Percentiles rank a stretch among this genome's conserved stretches.
phyloP scores from a whole-genome alignment of 805 yeast species.

The Starmerella riodocensis region DNA sequence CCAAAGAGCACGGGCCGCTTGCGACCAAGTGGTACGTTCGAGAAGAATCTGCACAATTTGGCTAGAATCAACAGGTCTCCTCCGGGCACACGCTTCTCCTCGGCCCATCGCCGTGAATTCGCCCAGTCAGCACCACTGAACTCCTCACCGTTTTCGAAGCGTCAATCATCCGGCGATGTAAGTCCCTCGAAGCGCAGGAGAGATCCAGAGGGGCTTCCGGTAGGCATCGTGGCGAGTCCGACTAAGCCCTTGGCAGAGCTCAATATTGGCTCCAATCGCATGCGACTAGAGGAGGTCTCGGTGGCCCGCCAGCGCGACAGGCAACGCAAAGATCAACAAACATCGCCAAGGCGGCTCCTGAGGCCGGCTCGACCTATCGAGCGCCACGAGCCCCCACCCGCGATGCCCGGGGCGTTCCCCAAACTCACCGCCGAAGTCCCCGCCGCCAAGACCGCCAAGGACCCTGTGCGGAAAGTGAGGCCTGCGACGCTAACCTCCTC shows the following conservation, averaged over 20 bases:
- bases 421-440: too few species aligned
- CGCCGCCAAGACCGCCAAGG: too few species aligned
- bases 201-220: conserved; percentile 4
- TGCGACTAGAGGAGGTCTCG: conserved; percentile 7
- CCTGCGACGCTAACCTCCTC: too few species aligned
- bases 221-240: conserved; percentile 4
- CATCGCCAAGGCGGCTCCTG: conserved; percentile 4
- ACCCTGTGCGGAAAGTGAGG: too few species aligned
- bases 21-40: neutral
- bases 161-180: conserved; percentile 5
- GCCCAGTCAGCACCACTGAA: conserved; percentile 22
- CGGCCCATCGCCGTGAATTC: conserved; percentile 22
- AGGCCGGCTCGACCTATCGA: too few species aligned
- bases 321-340: conserved; percentile 1
- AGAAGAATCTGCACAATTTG: neutral
- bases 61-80: conserved; percentile 6
- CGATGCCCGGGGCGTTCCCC: too few species aligned
- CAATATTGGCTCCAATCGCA: conserved; percentile 4
- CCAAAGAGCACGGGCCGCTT: neutral
- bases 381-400: too few species aligned
- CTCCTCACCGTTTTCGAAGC: conserved; percentile 5
- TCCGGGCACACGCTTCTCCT: conserved; percentile 20
- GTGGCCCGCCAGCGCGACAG: conserved; percentile 7
- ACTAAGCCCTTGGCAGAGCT: conserved; percentile 3
- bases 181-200: conserved; percentile 15